Percentiles rank a stretch among this genome's conserved stretches.
Conservation (phyloP, 2,329 filamentous ascomycete species). For the Xylariomycetidae sp. region DNA sequence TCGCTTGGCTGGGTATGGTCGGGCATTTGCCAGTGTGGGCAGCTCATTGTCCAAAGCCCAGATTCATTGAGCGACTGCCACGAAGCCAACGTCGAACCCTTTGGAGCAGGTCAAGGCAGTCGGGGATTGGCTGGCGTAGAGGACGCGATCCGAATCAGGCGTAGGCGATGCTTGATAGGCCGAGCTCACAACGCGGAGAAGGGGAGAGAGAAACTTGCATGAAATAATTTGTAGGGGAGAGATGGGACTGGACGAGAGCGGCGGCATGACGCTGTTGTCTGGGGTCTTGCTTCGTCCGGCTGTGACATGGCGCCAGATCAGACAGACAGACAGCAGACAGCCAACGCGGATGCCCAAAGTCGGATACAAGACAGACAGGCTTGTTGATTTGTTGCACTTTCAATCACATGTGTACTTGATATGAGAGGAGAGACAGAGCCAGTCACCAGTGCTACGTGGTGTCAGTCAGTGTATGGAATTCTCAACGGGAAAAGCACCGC, state of each 20-base stretch:
- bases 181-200: conserved; percentile 18
- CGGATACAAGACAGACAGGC: conserved; percentile 3
- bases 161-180: conserved; percentile 13
- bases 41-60: conserved; percentile 7
- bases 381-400: conserved; percentile 9
- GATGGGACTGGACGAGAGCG: conserved; percentile 16
- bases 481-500: too few relatives aligned
- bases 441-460: conserved; percentile 12
- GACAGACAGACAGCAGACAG: too few relatives aligned
- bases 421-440: conserved; percentile 12
- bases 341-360: conserved; percentile 7
- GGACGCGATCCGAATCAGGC: conserved; percentile 22
- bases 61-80: conserved; percentile 28
- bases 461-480: conserved; percentile 6
- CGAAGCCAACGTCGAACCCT: conserved; percentile 24
- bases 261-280: conserved; percentile 12
- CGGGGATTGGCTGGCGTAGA: conserved; percentile 23
- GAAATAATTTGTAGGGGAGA: conserved; percentile 23
- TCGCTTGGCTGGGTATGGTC: conserved; percentile 12
- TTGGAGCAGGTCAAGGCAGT: conserved; percentile 21
- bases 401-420: conserved; percentile 9
- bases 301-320: conserved; percentile 11
- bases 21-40: conserved; percentile 17
- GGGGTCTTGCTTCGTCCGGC: conserved; percentile 11
- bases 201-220: conserved; percentile 24